Evolutionary conservation across 2,329 filamentous ascomycete genomes (phyloP).

Genomic region (Xylariomycetidae sp.): DNA sequence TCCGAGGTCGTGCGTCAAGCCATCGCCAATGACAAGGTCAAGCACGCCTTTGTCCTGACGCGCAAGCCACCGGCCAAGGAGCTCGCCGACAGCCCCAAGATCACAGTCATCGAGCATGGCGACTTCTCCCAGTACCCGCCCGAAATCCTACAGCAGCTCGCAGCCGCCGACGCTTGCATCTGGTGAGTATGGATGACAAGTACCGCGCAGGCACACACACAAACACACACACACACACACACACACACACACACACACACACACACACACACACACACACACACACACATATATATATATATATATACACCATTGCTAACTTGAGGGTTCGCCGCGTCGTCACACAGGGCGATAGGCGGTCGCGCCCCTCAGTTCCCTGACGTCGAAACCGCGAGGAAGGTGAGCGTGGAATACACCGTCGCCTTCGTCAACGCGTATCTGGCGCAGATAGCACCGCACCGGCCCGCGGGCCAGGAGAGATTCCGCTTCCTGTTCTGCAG

Average conservation of each 20-base stretch:
- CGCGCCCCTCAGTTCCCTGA: constrained; percentile 43
- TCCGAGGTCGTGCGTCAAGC: constrained; percentile 47
- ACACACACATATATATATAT: too few species aligned
- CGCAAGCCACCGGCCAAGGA: constrained; percentile 40
- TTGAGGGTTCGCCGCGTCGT: too few species aligned
- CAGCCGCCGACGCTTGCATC: constrained; percentile 56
- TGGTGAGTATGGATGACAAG: too few species aligned
- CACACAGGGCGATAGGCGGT: constrained; percentile 35
- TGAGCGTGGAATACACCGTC: constrained; percentile 57
- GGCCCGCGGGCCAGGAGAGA: constrained; percentile 21
- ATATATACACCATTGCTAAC: too few species aligned
- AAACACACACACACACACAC: too few species aligned
- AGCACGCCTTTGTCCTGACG: constrained; percentile 45
- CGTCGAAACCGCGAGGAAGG: constrained; percentile 39
- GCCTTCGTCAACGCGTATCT: constrained; percentile 55
- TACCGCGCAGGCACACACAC: too few species aligned
- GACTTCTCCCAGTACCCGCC: constrained; percentile 50
- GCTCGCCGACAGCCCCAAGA: constrained; percentile 41
- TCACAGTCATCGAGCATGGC: constrained; percentile 43
- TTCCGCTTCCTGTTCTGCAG: constrained; percentile 42
- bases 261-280: too few species aligned
- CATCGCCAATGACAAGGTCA: constrained; percentile 45
- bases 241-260: too few species aligned
- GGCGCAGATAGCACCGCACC: constrained; percentile 24
- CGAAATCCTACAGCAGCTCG: constrained; percentile 35